phyloP scores from a whole-genome alignment of 164 flowering plant species.

The Macadamia tetraphylla region DNA sequence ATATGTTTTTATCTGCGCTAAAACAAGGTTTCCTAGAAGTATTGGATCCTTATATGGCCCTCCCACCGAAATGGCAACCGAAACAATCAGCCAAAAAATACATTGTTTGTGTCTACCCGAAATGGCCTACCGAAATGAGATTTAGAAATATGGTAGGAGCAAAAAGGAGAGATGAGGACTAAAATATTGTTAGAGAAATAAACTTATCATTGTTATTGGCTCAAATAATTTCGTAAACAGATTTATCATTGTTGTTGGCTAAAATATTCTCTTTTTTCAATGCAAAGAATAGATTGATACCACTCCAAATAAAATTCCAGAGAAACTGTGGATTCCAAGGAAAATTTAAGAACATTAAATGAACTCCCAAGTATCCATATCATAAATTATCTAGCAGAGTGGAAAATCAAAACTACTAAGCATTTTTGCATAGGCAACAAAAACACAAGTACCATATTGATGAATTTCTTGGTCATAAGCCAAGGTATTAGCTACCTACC shows the following conservation, averaged over 20 bases:
- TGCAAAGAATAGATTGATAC: not conserved
- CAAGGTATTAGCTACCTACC: constrained; percentile 29
- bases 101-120: too few relatives aligned
- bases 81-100: too few relatives aligned
- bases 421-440: not conserved
- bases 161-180: too few relatives aligned
- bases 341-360: not conserved
- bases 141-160: too few relatives aligned
- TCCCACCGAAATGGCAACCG: too few relatives aligned
- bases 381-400: not conserved
- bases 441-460: not conserved
- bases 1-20: too few relatives aligned
- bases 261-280: not conserved
- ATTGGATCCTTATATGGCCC: too few relatives aligned
- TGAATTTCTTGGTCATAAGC: not conserved
- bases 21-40: too few relatives aligned
- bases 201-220: too few relatives aligned
- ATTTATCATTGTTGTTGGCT: not conserved
- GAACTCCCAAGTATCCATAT: not conserved
- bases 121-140: too few relatives aligned
- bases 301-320: not conserved
- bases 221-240: too few relatives aligned
- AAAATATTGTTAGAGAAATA: too few relatives aligned
- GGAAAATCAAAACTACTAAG: not conserved
- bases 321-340: not conserved